Evolutionary conservation across 2,329 filamentous ascomycete species (phyloP), one percentile per base, ranked within the genome.

Genomic region (Fusarium pseudonygamai): DNA sequence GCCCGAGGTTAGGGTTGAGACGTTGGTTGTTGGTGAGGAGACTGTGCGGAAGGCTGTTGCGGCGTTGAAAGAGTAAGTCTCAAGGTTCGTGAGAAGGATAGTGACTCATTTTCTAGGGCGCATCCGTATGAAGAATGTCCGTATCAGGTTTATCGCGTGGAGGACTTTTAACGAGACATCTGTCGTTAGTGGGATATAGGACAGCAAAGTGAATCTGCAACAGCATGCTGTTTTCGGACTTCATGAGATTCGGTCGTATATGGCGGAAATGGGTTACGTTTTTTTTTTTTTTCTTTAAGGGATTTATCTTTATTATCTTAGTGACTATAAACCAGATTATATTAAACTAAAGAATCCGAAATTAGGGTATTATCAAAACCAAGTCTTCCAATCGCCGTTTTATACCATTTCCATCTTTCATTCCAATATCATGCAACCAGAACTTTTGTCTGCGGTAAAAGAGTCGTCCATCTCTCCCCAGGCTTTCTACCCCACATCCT

Each of bases 1-100:
- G 0, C 84, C 87, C 7, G 92, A 93, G 80, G 84, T 87, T 4
- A 85, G 86, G 53, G 88, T 92, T 22, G 91, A 94, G 83, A 87
- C 88, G 3, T 77, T 92, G 7, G 91, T 90, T 77, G 74, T 89
- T 1, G 90, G 90, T 1, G 86, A 87, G 75, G 88, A 92, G 14
- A 84, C 88, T 24, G 84, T 85, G 0, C 36, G 36, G 16, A 85
- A 84, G 43, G 91, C 87, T 3, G 90, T 93, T 0, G 85, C 85
- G 36, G 92, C 90, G 9, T 78, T 94, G 80, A 93, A 92, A 80
- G 84, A 82, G 92, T 92, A 74, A 77, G 88, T 71, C 10, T 11
- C 1, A 1, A 15, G 3, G 3, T 4, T 20, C 1, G 5, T 8
- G n/a, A 11, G 7, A 4, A 6, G 3, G 15, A 10, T 4, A 9